A percentile compares a stretch with the other conserved stretches of the same genome.
Evolutionary conservation across 805 yeast species (phyloP).

Genomic region (Wickerhamomyces bisporus): DNA sequence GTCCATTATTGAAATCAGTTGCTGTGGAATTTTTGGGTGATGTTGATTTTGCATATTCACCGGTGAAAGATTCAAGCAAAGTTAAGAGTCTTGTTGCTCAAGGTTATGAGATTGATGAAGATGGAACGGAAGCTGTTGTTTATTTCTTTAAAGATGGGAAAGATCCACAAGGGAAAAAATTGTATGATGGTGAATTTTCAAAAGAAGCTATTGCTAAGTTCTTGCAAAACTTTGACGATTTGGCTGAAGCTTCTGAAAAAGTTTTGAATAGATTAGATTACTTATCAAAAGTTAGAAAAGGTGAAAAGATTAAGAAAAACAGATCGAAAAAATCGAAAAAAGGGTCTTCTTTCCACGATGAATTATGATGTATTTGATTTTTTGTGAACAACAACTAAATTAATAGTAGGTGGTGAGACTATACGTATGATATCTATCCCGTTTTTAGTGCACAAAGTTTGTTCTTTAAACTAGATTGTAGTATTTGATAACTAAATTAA

Average conservation of each 20-base stretch:
- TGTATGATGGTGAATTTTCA: slow-evolving; percentile 27
- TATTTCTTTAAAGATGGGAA: slow-evolving; percentile 7
- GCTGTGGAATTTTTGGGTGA: slow-evolving; percentile 63
- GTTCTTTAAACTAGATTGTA: too few species aligned
- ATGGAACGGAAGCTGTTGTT: slow-evolving; percentile 10
- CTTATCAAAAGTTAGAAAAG: slow-evolving; percentile 19
- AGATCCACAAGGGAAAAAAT: slow-evolving; percentile 13
- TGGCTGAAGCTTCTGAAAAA: slow-evolving; percentile 27
- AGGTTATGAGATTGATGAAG: slow-evolving; percentile 12
- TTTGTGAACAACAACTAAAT: too few species aligned
- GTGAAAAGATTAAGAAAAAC: slow-evolving; percentile 21
- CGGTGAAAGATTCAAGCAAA: slow-evolving; percentile 21
- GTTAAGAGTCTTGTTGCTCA: slow-evolving; percentile 9
- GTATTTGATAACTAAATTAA: too few species aligned
- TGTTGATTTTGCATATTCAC: slow-evolving; percentile 43
- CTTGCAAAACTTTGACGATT: slow-evolving; percentile 25
- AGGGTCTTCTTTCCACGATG: neutral
- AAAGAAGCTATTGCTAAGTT: slow-evolving; percentile 29
- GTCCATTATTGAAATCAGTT: slow-evolving; percentile 56
- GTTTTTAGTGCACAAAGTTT: too few species aligned
- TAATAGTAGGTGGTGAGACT: too few species aligned
- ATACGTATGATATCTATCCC: too few species aligned
- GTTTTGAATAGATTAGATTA: slow-evolving; percentile 8
- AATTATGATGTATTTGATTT: too few species aligned
- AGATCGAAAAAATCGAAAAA: slow-evolving; percentile 3